A percentile compares a stretch with the other conserved stretches of the same genome.
Evolutionary conservation across 148 eudicot species (phyloP).

Genomic region (Rhododendron ferrugineum): DNA sequence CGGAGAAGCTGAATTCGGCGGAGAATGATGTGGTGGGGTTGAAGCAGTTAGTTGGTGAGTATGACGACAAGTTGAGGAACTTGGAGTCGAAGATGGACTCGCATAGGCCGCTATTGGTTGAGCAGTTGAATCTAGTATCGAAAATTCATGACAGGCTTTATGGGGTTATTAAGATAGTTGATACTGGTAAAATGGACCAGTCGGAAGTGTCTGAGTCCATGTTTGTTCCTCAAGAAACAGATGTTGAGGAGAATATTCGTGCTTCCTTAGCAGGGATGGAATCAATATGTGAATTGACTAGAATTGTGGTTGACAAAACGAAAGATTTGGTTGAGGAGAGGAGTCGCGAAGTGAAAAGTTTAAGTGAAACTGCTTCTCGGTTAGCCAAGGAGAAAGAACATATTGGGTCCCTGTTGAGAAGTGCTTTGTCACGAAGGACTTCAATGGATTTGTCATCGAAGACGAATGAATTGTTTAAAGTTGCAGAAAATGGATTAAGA

Average conservation of each 20-base stretch:
- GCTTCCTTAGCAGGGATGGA: slow-evolving; percentile 91
- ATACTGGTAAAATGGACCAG: slow-evolving; percentile 54
- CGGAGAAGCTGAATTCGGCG: slow-evolving; percentile 35
- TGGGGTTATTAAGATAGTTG: slow-evolving; percentile 64
- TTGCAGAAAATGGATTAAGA: slow-evolving; percentile 80
- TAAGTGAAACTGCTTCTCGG: slow-evolving; percentile 68
- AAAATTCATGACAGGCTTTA: slow-evolving; percentile 72
- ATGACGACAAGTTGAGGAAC: slow-evolving; percentile 42
- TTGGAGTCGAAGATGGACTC: slow-evolving; percentile 52
- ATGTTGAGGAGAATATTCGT: slow-evolving; percentile 77
- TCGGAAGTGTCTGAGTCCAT: slow-evolving; percentile 73
- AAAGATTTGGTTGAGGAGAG: slow-evolving; percentile 60
- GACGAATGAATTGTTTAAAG: slow-evolving; percentile 69
- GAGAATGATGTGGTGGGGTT: slow-evolving; percentile 51
- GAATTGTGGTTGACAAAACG: slow-evolving; percentile 50
- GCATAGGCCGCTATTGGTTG: slow-evolving; percentile 67
- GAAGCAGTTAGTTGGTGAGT: slow-evolving; percentile 47
- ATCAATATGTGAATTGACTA: slow-evolving; percentile 61
- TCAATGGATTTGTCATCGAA: slow-evolving; percentile 52
- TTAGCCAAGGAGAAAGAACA: slow-evolving; percentile 90
- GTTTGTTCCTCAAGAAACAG: slow-evolving; percentile 82
- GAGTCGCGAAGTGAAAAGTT: slow-evolving; percentile 60
- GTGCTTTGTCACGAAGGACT: slow-evolving; percentile 74
- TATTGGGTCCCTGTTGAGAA: slow-evolving; percentile 74
- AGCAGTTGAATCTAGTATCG: slow-evolving; percentile 61